Conservation (phyloP, 129 eudicot genomes). For the Glebionis coronaria region DNA sequence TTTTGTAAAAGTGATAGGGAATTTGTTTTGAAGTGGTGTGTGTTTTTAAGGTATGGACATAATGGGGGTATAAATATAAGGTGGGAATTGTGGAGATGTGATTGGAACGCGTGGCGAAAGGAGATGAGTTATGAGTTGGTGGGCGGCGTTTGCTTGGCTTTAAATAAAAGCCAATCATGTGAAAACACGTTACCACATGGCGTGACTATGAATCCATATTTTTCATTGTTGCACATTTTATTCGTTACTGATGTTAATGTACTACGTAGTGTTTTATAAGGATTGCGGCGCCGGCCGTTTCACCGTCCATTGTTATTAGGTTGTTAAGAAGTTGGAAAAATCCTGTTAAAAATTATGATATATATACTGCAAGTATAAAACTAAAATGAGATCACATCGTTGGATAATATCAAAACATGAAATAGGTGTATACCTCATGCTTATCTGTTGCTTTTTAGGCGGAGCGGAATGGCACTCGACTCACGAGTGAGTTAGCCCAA, state of each 20-base stretch:
- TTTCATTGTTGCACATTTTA: neutral
- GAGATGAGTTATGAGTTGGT: constrained; percentile 21
- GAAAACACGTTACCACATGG: constrained; percentile 56
- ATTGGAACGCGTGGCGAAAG: constrained; percentile 44
- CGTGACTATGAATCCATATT: constrained; percentile 17
- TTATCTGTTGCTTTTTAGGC: too few species aligned
- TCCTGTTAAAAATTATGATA: too few species aligned
- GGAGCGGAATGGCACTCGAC: too few species aligned
- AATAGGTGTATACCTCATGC: too few species aligned
- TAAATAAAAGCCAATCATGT: constrained; percentile 39
- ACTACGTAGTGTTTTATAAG: neutral
- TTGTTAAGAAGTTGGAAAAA: too few species aligned
- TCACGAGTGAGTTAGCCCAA: too few species aligned
- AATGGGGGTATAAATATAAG: neutral
- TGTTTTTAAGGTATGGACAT: neutral
- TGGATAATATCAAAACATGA: too few species aligned
- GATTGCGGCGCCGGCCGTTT: constrained; percentile 42
- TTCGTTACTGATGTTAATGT: neutral
- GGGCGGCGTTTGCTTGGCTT: constrained; percentile 46
- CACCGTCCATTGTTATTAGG: neutral
- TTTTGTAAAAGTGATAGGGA: neutral
- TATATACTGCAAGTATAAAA: too few species aligned
- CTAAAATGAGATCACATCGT: too few species aligned
- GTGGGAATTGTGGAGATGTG: constrained; percentile 16
- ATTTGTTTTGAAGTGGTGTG: neutral